Base-by-base conservation (phyloP, 2,329 filamentous ascomycete species). In the Setomelanomma holmii region DNA sequence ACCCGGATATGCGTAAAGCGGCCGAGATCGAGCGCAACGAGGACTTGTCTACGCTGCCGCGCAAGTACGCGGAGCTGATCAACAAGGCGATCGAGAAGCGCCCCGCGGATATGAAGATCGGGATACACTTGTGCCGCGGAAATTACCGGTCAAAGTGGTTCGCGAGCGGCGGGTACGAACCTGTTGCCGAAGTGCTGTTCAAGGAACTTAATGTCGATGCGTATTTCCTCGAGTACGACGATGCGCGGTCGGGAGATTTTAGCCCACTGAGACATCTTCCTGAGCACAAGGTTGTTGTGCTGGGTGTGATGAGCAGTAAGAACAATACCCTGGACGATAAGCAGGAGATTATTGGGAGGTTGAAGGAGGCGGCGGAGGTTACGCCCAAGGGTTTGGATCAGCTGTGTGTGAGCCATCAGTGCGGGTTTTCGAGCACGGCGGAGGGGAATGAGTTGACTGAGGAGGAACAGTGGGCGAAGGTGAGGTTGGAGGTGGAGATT, bases 161-260 rank as follows among this genome's bases (percentile, higher is more conserved):
- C 61, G 82, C 82, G 3, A 78, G 81, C 46, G 82, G 82, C 40
- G 82, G 82, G 33, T 85, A 85, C 73, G 82, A 84, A 71, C 82
- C 82, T 41, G 81, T 84, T 3, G 80, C 82, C 30, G 80, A 83
- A 68, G 79, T 82, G n/a, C 73, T 84, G 12, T 84, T 84, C 76
- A 80, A 79, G 63, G 79, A 82, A 50, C 76, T 84, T 42, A 77
- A 84, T 61, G 82, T 84, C 46, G 82, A 85, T 59, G 82, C 80
- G 12, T 85, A 84, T 71, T 85, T 84, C 73, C 78, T 85, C 61
- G 82, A 85, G 69, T 85, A 82, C 67, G 82, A 85, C 65, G 82
- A 84, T 55, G 82, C 81, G 24, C 76, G 82, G 2, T 80, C 77
- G 0, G 82, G 82, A 12, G 82, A 84, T 67, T 85, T 85, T 70